Evolutionary conservation across 2,329 filamentous ascomycete genomes (phyloP), one percentile per base, ranked within the genome.

Genomic region (Cercospora nicotianae): DNA sequence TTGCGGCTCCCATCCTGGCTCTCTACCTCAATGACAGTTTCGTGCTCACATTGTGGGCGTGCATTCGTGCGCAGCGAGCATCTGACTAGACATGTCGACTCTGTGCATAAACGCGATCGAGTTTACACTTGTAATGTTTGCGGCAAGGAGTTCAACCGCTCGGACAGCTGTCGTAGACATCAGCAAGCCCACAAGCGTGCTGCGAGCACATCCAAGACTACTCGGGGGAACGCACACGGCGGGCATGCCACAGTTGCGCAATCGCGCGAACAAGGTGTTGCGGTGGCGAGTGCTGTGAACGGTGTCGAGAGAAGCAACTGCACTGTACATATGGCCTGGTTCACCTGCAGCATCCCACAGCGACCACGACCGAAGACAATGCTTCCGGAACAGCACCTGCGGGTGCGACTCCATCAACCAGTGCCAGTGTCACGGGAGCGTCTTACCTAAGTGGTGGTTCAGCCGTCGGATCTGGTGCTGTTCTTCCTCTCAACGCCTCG

Each of bases 101-200:
- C 28, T 20, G 55, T 59, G 16, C 55, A 59, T 23, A 59, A 31
- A 31, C 28, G 31, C 28, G 55, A 59, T n/a, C 55, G 55, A 31
- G 31, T 59, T 5, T 59, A 33, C 30, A 59, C 55, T 36, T 59
- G 55, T n/a, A 16, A 36, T 36, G 55, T 59, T 23, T 67, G 65
- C 30, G 60, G 51, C 33, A 67, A 64, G 28, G 23, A 30, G 12
- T 67, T 67, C 51, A 67, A 67, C 36, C 65, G 65, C 23, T 51
- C 60, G 12, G 65, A 67, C 26, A 63, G 58, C 16, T 67, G 65
- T 16, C 51, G 36, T 28, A 45, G 65, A 13, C 65, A 67, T 36
- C 28, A 59, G 23, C n/a, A 42, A 53, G 48, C 48, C 31, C 65
- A 67, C 42, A 60, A 30, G 33, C 42, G 63, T n/a, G 23, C 30